Percentiles rank a stretch among this genome's conserved stretches.
Conservation (phyloP, 2,329 filamentous ascomycete species). For the Monascus ruber region DNA sequence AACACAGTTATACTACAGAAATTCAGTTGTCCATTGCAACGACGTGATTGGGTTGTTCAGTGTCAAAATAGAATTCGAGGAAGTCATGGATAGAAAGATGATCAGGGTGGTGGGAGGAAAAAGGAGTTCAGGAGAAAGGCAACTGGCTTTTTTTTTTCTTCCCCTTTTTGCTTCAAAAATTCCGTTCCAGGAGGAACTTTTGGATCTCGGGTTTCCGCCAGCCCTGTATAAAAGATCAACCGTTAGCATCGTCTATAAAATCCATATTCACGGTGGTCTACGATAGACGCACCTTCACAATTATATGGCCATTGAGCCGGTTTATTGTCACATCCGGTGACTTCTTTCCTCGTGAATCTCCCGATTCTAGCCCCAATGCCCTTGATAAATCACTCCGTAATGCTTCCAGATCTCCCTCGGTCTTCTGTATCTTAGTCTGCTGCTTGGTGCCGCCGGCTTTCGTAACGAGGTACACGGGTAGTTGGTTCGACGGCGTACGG, state of each 20-base stretch:
- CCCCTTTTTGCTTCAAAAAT: slow-evolving; percentile 22
- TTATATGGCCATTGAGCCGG: slow-evolving; percentile 58
- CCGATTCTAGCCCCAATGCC: slow-evolving; percentile 45
- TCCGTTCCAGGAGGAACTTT: slow-evolving; percentile 37
- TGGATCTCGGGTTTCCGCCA: slow-evolving; percentile 39
- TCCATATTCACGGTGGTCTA: background rate
- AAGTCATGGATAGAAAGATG: background rate
- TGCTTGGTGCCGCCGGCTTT: slow-evolving; percentile 68
- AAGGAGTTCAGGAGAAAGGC: background rate
- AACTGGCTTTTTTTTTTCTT: too few relatives aligned
- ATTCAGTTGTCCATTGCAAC: too few relatives aligned
- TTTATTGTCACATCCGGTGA: slow-evolving; percentile 40
- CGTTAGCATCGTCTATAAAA: background rate
- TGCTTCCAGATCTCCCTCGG: slow-evolving; percentile 58
- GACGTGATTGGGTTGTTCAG: too few relatives aligned
- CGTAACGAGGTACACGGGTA: slow-evolving; percentile 64
- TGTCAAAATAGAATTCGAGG: too few relatives aligned
- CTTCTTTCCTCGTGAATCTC: slow-evolving; percentile 25
- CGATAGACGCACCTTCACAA: slow-evolving; percentile 51
- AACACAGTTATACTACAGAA: too few relatives aligned
- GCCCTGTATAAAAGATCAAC: slow-evolving; percentile 25
- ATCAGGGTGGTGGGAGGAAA: background rate
- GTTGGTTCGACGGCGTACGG: slow-evolving; percentile 57
- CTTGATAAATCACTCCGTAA: slow-evolving; percentile 53
- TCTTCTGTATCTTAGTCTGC: slow-evolving; percentile 64